These are phyloP conservation scores for Tetradesmus obliquus DNA, from an alignment of 139 green algal genomes.

Conservation along the genomic window DNA sequence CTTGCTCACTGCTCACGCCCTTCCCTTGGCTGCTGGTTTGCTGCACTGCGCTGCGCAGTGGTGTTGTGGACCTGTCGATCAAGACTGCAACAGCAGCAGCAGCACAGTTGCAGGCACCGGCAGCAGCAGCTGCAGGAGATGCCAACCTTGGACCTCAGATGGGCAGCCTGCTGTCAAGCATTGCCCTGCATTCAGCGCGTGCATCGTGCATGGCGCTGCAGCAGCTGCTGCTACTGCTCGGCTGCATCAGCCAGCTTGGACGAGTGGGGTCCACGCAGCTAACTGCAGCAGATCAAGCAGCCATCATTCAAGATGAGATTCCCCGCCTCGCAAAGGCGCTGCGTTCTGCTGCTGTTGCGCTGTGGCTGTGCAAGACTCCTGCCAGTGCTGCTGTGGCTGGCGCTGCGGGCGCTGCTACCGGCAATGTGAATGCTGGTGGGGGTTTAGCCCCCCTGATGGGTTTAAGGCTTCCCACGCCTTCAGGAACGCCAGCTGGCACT, in stretches of 20 bases:
- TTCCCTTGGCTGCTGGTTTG: background rate
- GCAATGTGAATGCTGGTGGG: background rate
- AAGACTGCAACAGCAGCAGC: constrained; percentile 22
- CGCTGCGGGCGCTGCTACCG: background rate
- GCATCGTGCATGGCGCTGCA: constrained; percentile 28
- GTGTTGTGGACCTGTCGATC: constrained; percentile 17
- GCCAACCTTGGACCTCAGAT: background rate
- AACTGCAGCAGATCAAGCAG: background rate
- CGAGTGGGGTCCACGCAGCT: background rate
- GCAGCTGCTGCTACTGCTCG: constrained; percentile 49
- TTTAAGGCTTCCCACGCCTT: background rate
- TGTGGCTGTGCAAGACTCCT: constrained; percentile 46
- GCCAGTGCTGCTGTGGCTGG: background rate
- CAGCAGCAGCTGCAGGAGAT: background rate
- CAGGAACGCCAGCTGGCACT: constrained; percentile 15
- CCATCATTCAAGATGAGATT: background rate
- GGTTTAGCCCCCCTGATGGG: background rate
- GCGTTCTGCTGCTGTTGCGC: constrained; percentile 26
- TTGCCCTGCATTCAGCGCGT: constrained; percentile 24
- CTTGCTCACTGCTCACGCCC: no score
- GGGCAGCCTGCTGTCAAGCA: background rate
- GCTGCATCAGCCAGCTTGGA: constrained; percentile 9
- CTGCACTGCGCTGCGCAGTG: background rate
- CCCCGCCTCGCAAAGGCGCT: constrained; percentile 2
- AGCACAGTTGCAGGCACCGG: background rate